Base-by-base conservation (phyloP, 805 yeast species). In the Ogataea angusta region DNA sequence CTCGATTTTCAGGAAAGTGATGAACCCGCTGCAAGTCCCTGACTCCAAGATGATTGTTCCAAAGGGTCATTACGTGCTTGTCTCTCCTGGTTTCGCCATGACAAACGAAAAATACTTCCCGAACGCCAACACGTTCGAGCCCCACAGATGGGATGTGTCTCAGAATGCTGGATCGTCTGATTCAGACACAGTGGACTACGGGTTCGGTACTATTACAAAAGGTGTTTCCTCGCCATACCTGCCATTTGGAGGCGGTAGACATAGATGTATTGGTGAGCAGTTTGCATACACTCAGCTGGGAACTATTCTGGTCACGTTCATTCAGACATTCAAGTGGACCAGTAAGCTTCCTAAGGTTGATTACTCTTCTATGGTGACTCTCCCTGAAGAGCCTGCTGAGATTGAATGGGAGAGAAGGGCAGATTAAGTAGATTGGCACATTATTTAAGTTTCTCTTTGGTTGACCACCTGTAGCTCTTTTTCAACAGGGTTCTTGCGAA, bases 241-340 rank as follows among this genome's bases (percentile, higher is more conserved):
- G 62, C 99, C 99, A 41, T 93, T 93, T 59, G 99, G 99, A 54
- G 99, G 98, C 66, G 99, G 99, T 53, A 85, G 99, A 75, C 99
- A 93, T 66, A 85, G 99, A 71, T 93, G 99, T 70, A 91, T 93
- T 59, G 99, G 99, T 62, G 99, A 93, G 68, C 98, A 91, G 63
- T 93, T 93, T 69, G 99, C 99, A 18, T 87, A 82, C 64, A 80
- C 83, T 52, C 99, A 93, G 72, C 76, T 93, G 51, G 96, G 96
- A 36, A 81, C 93, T 36, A 72, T 93, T 46, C 70, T 93, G 59
- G 67, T 86, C 27, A 77, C 88, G 13, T 85, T 72, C 61, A 74
- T 91, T 24, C 84, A 82, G 64, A 80, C 83, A 46, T 67, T 85
- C 61, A 82, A 75, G 62, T 90, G 96, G 96, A 72, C 73, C 27